Conservation (phyloP, 768 basidiomycete species). For the Filobasidium floriforme region DNA sequence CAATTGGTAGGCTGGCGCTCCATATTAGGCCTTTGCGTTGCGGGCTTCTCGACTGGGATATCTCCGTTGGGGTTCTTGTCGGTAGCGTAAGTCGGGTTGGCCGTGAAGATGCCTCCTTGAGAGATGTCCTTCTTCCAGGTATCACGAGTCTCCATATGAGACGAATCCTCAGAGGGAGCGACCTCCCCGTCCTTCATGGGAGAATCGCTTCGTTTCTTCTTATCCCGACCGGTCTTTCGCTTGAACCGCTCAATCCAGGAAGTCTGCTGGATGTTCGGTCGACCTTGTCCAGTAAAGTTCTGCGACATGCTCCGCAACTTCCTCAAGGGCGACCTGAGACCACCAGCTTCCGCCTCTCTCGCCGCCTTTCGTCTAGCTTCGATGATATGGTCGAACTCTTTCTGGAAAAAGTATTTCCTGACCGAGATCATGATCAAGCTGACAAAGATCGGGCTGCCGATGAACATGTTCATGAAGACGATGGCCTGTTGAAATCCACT, state of each 20-base stretch:
- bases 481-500: conserved; percentile 43
- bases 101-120: neutral
- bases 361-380: conserved; percentile 28
- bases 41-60: neutral
- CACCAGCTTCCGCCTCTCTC: conserved; percentile 11
- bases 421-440: conserved; percentile 44
- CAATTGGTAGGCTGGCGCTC: conserved; percentile 6
- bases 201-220: conserved; percentile 8
- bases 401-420: conserved; percentile 41
- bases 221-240: neutral
- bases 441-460: conserved; percentile 38
- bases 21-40: neutral
- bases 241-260: conserved; percentile 9
- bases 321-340: conserved; percentile 12
- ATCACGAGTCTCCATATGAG: neutral
- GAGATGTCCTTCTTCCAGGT: neutral
- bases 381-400: conserved; percentile 37
- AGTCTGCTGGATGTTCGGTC: conserved; percentile 21
- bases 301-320: conserved; percentile 15
- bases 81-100: neutral
- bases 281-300: conserved; percentile 24
- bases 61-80: neutral
- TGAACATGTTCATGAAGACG: conserved; percentile 55
- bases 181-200: neutral
- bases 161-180: conserved; percentile 2